Percentiles rank a stretch among this genome's conserved stretches.
These are phyloP conservation scores for Petrea volubilis DNA, from an alignment of 257 asterid species.

Conservation along the genomic window DNA sequence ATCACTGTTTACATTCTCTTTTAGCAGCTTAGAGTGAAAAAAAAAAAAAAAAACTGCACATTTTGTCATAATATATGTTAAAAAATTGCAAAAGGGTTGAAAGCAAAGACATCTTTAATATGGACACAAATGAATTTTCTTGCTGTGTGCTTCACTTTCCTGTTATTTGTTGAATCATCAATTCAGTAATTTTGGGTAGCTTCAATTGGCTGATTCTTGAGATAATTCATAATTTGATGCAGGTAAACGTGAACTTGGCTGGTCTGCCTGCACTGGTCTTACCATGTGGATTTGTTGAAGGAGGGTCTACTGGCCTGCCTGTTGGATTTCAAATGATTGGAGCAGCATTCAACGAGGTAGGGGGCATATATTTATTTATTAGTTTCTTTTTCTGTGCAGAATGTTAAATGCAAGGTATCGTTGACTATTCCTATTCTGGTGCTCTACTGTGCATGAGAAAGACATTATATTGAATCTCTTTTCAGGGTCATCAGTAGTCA, in stretches of 20 bases:
- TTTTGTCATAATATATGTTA: too few species aligned
- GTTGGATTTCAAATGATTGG: conserved; percentile 95
- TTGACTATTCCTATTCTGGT: background rate
- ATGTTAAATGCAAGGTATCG: background rate
- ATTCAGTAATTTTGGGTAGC: background rate
- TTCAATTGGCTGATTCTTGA: conserved; percentile 2
- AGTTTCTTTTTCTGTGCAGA: background rate
- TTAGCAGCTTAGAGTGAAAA: too few species aligned
- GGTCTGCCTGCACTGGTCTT: conserved; percentile 97
- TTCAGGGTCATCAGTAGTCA: background rate
- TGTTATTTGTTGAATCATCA: background rate
- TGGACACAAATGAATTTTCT: background rate
- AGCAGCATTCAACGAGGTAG: conserved; percentile 86
- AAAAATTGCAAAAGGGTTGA: background rate
- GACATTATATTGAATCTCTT: background rate
- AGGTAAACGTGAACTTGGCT: conserved; percentile 98
- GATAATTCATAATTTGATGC: conserved; percentile 21
- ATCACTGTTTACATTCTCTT: too few species aligned
- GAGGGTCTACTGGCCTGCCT: conserved; percentile 62
- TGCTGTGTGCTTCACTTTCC: background rate
- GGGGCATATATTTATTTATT: background rate
- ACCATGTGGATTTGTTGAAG: conserved; percentile 85
- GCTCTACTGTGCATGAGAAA: background rate
- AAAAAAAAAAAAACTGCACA: too few species aligned
- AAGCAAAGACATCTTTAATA: background rate